Evolutionary conservation across 805 yeast species (phyloP), one percentile per base, ranked within the genome.

Genomic region (Kodamaea neixiangensis): DNA sequence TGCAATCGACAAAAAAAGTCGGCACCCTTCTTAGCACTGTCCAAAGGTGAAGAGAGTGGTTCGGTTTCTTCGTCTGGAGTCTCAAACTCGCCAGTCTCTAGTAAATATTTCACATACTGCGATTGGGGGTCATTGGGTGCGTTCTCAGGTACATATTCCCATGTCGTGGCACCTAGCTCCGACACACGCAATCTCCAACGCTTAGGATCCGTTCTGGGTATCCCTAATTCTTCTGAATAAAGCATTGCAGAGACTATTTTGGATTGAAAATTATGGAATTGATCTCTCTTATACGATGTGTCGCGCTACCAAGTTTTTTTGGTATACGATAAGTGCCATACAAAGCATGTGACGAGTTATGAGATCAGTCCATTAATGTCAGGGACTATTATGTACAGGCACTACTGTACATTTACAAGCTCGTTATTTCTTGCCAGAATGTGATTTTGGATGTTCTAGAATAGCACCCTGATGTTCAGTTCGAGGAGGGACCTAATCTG

Each of bases 141-240:
- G 18, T 75, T 67, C 29, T 67, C 68, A 0, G 67, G 60, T 9
- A 82, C 58, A 61, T 84, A 93, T 22, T 80, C 84, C 99, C 99
- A 93, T 41, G 79, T 77, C 61, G 89, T 89, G 15, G 87, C 77
- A 13, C 99, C 99, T 11, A 86, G 68, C 33, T 80, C 79, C 53
- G 86, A 86, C 1, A 86, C 79, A 15, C 79, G 65, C 22, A 93
- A 75, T 54, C 96, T 75, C 99, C 99, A 93, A 11, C 81, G 74
- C 1, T 65, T 56, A 1, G 79, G 78, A 55, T 94, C 96, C 0
- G 97, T 87, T 37, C 69, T 75, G 0, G 83, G 83, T 6, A 89
- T 62, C 0, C 87, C 88, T 10, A 88, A 63, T 18, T 67, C 58
- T n/a, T 93, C 97, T 0, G 97, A 87, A 60, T 86, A 86, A 48